Evolutionary conservation across 768 basidiomycete genomes (phyloP), one percentile per base, ranked within the genome.

Genomic region (Solioccasus polychromus): DNA sequence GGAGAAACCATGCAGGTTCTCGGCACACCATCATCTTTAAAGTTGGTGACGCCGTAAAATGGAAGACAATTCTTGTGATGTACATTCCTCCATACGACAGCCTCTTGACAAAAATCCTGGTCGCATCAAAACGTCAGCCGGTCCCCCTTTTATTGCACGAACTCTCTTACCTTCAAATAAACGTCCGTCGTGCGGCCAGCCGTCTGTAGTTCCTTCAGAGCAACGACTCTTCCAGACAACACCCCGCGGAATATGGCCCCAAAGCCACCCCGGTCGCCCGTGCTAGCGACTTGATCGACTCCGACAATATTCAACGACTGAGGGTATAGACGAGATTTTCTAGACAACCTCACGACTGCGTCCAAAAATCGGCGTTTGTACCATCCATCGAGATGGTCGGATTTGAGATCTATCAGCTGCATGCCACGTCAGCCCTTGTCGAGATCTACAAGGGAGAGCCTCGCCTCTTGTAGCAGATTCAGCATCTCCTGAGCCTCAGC

Each of bases 221-320:
- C 67, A 11, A 70, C 65, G 18, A 49, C 40, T 41, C 51, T 63
- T 17, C 53, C 62, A 3, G 45, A 57, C 18, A 61, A 48, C 22
- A 32, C 43, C 12, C 67, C 67, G 23, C 58, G 56, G 39, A 56
- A 67, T 41, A 68, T 62, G 37, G 61, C 55, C 29, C 68, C 68
- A 46, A 63, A 71, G 3, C 60, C 62, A 28, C 68, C 68, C 24
- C 48, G 48, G 9, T 55, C 50, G 6, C 47, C 37, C 2, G 61
- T 57, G 15, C 35, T 31, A 18, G 20, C 17, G 6, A 49, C 35
- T 26, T 52, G 38, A 5, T 54, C 52, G 5, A 53, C 55, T 5
- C 50, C 53, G 2, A 28, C 42, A 35, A 66, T 58, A 19, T 48
- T 50, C 24, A 68, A 46, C n/a, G 53, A 52, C 45, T 11, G 50